Base-by-base conservation (phyloP, 2,329 filamentous ascomycete genomes). In the Colletotrichum higginsianum region DNA sequence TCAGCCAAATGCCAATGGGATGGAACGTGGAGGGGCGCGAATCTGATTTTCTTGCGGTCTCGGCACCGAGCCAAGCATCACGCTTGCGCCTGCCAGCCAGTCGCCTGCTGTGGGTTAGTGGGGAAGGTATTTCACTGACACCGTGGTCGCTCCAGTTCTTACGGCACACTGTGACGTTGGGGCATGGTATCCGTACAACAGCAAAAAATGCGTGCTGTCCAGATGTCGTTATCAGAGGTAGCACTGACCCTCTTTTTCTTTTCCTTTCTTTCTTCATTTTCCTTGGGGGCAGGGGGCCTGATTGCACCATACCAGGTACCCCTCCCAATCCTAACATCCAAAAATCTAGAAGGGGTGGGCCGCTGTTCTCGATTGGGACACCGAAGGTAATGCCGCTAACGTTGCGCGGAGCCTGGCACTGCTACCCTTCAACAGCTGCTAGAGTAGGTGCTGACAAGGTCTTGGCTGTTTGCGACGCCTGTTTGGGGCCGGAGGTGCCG, bases 11-110 rank as follows among this genome's bases (percentile, higher is more conserved):
- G 57, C 63, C 50, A 60, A 58, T 50, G 57, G 40, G 35, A 58
- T 68, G 58, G 53, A 42, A 42, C 16, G 35, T 52, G 46, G 58
- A 55, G 16, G 26, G 26, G 46, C 21, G 38, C 58, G 44, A 68
- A 71, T 63, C 64, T 26, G 58, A 60, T 71, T 58, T 50, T 53
- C 65, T 38, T 68, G 68, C 65, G 68, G 58, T 71, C 68, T 71
- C 65, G 68, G 68, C 65, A 63, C 46, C 52, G 46, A 57, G 67
- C 67, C 67, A 67, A 30, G 35, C 40, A 38, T 26, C 52, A 55
- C 61, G 40, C 47, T 38, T 35, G 55, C 61, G 46, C 7, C 58
- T 50, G 42, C 52, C 61, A 65, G 46, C 67, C 67, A 69, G 66
- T 69, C 53, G 61, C 46, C 38, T 38, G 56, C 40, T 40, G 63